Conservation (phyloP, 495 filamentous ascomycete species). For the Hypomontagnella monticulosa region DNA sequence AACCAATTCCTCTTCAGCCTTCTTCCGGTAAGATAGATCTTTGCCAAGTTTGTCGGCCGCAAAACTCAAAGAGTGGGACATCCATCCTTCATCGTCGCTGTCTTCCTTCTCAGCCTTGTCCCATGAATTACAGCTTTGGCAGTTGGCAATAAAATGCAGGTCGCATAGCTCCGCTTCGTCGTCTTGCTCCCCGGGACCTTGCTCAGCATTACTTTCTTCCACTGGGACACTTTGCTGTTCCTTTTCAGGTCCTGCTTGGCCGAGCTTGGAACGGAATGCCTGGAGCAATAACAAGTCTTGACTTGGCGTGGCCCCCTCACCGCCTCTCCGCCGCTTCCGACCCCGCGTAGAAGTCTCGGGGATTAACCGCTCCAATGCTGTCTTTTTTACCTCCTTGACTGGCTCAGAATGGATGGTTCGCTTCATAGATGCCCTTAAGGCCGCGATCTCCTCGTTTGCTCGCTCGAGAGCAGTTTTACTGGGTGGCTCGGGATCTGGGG, state of each 20-base stretch:
- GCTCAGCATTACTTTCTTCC: conserved; percentile 46
- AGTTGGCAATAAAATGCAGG: conserved; percentile 91
- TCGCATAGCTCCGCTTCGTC: conserved; percentile 81
- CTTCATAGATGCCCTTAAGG: conserved; percentile 91
- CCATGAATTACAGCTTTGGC: conserved; percentile 89
- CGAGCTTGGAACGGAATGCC: conserved; percentile 81
- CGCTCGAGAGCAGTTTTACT: conserved; percentile 73
- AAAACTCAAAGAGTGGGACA: conserved; percentile 82
- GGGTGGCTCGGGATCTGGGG: conserved; percentile 59
- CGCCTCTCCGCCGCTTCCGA: conserved; percentile 76
- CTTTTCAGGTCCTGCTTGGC: conserved; percentile 64
- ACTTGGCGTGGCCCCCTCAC: conserved; percentile 44
- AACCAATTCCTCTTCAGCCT: conserved; percentile 87
- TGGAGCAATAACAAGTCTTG: conserved; percentile 75
- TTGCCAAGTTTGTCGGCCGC: conserved; percentile 91
- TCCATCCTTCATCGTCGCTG: conserved; percentile 70
- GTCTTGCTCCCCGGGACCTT: conserved; percentile 57
- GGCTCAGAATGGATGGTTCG: conserved; percentile 71
- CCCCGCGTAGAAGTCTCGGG: conserved; percentile 81
- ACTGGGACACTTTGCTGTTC: conserved; percentile 44
- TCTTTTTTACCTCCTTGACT: conserved; percentile 68
- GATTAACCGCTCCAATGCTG: conserved; percentile 75
- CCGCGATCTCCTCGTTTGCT: conserved; percentile 91
- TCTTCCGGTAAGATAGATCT: conserved; percentile 87
- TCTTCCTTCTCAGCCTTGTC: conserved; percentile 68